Evolutionary conservation across 1,139 yeast species (phyloP), one percentile per base, ranked within the genome.

Genomic region (Taphrina communis): DNA sequence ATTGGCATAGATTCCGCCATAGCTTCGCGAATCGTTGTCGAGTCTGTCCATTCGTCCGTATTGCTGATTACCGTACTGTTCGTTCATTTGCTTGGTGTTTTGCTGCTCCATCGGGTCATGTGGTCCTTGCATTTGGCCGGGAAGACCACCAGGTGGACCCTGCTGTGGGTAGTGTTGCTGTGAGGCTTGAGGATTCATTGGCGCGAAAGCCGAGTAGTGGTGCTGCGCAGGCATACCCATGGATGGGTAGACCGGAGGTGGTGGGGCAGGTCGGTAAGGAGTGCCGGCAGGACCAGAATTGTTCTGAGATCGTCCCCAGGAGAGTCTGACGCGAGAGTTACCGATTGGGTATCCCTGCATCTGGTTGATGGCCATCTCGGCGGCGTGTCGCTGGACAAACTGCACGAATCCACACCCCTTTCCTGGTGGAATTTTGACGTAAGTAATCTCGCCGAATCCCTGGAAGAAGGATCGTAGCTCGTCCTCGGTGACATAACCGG

Each of bases 361-460:
- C 67, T 90, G 90, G 57, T 88, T 85, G 73, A 92, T 91, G 14
- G 97, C 97, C 65, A 87, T 87, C 77, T 92, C 97, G 0, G 97
- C 97, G 73, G 91, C 89, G 72, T 87, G 88, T 70, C 96, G 83
- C 53, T 86, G 84, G 39, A 87, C 84, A 76, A 87, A 92, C 77
- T 90, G 95, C 69, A 92, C 93, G 80, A 92, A 93, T 1, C 97
- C 98, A 79, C 97, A 92, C 70, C 95, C 95, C 77, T 92, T 92
- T 17, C 97, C 97, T 5, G 88, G 87, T 9, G 97, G 97, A 65
- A 92, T 90, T 77, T 91, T 90, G 66, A 92, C 94, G 75, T 89
- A 91, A 69, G 88, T 85, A 72, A 93, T 89, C 67, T 84, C 84
- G 39, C 98, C 98, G 80, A 90, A 93, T 14, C 95, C 90, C 74